phyloP scores from a whole-genome alignment of 257 asterid genomes.

The Fraxinus americana region DNA sequence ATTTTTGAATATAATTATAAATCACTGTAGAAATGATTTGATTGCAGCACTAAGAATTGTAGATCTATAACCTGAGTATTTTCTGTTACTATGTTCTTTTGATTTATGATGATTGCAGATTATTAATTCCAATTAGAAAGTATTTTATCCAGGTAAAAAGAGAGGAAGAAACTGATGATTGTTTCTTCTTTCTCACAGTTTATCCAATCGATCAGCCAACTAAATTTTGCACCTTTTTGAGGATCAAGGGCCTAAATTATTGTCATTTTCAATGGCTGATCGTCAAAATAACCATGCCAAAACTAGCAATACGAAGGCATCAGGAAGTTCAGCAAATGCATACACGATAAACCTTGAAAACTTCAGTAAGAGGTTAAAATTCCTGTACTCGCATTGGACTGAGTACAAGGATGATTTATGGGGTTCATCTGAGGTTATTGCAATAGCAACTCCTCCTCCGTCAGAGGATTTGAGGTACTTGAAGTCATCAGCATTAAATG shows the following conservation, averaged over 20 bases:
- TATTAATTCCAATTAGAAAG: neutral
- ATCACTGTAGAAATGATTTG: neutral
- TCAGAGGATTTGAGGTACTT: slow-evolving; percentile 56
- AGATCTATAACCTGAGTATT: neutral
- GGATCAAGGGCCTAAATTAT: slow-evolving; percentile 9
- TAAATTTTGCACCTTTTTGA: neutral
- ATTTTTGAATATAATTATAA: neutral
- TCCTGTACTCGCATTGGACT: slow-evolving; percentile 53
- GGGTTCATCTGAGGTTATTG: slow-evolving; percentile 51
- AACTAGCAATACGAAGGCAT: slow-evolving; percentile 35
- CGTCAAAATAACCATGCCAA: slow-evolving; percentile 35
- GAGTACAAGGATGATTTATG: slow-evolving; percentile 48
- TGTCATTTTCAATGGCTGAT: slow-evolving; percentile 45
- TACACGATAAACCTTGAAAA: slow-evolving; percentile 52
- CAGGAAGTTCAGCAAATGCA: slow-evolving; percentile 33
- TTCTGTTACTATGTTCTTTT: neutral
- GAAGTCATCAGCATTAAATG: slow-evolving; percentile 48
- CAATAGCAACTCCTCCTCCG: slow-evolving; percentile 57
- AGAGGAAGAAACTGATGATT: neutral
- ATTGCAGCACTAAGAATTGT: neutral
- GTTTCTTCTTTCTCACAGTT: slow-evolving; percentile 21
- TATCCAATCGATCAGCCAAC: slow-evolving; percentile 2
- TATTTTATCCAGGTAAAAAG: slow-evolving; percentile 7
- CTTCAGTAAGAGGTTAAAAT: slow-evolving; percentile 47
- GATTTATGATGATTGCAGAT: neutral